Evolutionary conservation across 768 basidiomycete genomes (phyloP).

Genomic region (Serendipita sp.): DNA sequence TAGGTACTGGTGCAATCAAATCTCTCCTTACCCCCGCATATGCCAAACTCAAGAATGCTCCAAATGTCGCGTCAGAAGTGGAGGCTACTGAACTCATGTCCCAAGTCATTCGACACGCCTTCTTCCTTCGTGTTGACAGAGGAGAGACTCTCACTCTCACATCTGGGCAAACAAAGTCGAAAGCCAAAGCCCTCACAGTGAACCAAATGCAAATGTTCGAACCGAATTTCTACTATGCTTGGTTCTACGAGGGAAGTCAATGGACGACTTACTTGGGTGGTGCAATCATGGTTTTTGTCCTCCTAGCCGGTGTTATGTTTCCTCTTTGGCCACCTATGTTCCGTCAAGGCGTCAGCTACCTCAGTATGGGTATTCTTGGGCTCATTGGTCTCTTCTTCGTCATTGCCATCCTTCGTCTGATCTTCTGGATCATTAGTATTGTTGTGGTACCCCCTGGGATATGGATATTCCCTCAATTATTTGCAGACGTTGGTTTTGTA

Average conservation of each 20-base stretch:
- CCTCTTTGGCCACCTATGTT: slow-evolving; percentile 92
- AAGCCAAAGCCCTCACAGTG: slow-evolving; percentile 63
- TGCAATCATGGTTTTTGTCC: slow-evolving; percentile 76
- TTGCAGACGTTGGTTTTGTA: slow-evolving; percentile 97
- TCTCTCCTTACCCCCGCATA: slow-evolving; percentile 88
- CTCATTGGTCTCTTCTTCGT: slow-evolving; percentile 83
- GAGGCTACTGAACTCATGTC: slow-evolving; percentile 57
- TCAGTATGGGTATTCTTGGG: slow-evolving; percentile 75
- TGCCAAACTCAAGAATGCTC: slow-evolving; percentile 67
- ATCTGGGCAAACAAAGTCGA: slow-evolving; percentile 42
- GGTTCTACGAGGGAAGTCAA: slow-evolving; percentile 93
- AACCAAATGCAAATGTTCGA: slow-evolving; percentile 66
- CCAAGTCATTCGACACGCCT: slow-evolving; percentile 65
- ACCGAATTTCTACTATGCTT: slow-evolving; percentile 79
- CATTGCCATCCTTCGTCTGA: slow-evolving; percentile 76
- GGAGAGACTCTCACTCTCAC: slow-evolving; percentile 31
- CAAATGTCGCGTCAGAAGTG: slow-evolving; percentile 53
- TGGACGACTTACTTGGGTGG: slow-evolving; percentile 88
- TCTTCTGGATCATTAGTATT: slow-evolving; percentile 88
- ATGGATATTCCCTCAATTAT: slow-evolving; percentile 97
- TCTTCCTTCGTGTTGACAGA: slow-evolving; percentile 84
- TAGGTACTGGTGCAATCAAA: slow-evolving; percentile 87
- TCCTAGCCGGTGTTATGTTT: slow-evolving; percentile 98
- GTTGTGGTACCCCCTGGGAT: slow-evolving; percentile 79
- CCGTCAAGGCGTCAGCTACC: slow-evolving; percentile 90